Conservation (phyloP, 257 asterid genomes). For the Ehretia macrophylla region DNA sequence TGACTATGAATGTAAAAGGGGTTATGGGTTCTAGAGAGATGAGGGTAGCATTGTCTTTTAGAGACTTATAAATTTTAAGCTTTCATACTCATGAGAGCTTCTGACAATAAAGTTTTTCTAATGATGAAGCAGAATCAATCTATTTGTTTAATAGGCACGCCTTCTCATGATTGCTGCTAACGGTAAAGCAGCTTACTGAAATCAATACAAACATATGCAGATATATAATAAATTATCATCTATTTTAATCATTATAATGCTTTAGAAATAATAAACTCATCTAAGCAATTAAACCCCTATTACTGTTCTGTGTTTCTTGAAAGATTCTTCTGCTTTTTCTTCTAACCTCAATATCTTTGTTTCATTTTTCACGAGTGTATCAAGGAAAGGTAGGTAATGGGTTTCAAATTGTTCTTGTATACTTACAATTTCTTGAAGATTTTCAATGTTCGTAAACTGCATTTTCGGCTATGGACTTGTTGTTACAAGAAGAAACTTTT, state of each 20-base stretch:
- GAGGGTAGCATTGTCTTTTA: conserved; percentile 50
- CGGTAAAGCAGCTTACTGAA: conserved; percentile 33
- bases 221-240: no score
- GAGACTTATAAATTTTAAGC: conserved; percentile 10
- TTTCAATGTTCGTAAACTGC: not conserved
- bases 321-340: not conserved
- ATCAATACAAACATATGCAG: conserved; percentile 21
- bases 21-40: conserved; percentile 13
- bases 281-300: no score
- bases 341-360: not conserved
- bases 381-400: not conserved
- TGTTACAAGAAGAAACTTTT: no score
- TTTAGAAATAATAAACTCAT: no score
- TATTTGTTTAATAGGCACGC: conserved; percentile 31
- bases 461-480: not conserved
- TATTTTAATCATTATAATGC: no score
- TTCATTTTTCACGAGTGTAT: not conserved
- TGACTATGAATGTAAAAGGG: conserved; percentile 10
- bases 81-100: conserved; percentile 25
- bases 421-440: not conserved
- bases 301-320: conserved; percentile 9
- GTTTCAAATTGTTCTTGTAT: no score
- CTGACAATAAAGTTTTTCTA: conserved; percentile 33
- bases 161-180: conserved; percentile 36
- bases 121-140: conserved; percentile 43